Base-by-base conservation (phyloP, 2,329 filamentous ascomycete species). In the Aspergillus nomiae region DNA sequence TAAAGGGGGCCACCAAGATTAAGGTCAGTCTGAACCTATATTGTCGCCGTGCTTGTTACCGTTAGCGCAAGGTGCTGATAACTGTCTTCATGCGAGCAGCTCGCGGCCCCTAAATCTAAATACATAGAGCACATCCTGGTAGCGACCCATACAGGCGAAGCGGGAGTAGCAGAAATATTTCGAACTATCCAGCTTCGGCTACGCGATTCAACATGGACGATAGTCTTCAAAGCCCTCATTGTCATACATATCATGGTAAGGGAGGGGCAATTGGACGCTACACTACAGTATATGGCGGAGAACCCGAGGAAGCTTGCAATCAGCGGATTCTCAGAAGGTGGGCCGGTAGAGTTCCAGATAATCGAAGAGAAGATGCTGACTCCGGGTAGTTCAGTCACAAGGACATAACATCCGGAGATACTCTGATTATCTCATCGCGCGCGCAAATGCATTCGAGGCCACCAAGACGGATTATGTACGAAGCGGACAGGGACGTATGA, bases 61-160 rank as follows among this genome's bases (percentile, higher is more conserved):
- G 21, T 53, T 48, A 45, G 48, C 32, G 30, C 46, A 10, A 28
- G 45, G 55, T 63, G 50, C 63, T 70, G 68, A 71, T 67, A 46
- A 59, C 56, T 71, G 71, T 62, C 72, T 64, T 60, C 51, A 56
- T 62, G 34, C 50, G 32, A 45, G 67, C 74, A 96, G 92, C 91
- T 94, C 80, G 95, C 95, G 70, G 92, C 95, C 66, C 95, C 95
- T 58, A 99, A 99, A 83, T 95, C 94, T 61, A 99, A 99, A 82
- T 99, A 98, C 83, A 96, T 99, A 83, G 95, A 99, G 79, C 93
- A 97, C 77, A 97, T 99, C 75, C 87, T 99, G 62, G 86, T 97
- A 69, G 94, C 95, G 67, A 99, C 95, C 43, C 92, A 97, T 80
- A 90, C 93, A 26, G 95, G 94, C 70, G 95, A 99, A 80, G 91